These are phyloP conservation scores for Thelonectria rubi DNA, from an alignment of 2,329 filamentous ascomycete species.

Conservation along the genomic window DNA sequence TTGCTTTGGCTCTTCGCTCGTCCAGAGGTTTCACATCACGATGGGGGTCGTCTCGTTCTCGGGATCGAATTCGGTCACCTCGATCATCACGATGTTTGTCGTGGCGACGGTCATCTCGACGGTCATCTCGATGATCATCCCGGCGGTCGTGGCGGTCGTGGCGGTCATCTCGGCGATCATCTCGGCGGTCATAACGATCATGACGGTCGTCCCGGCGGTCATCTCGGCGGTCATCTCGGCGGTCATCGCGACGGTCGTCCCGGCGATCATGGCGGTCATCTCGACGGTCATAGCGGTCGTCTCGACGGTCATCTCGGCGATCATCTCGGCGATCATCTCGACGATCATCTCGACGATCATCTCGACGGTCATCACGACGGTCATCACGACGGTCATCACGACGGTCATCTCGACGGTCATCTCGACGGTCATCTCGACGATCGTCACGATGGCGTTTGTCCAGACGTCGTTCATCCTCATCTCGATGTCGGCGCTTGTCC, in stretches of 20 bases:
- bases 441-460: slow-evolving; percentile 35
- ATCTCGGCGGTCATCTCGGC: slow-evolving; percentile 34
- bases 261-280: slow-evolving; percentile 38
- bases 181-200: slow-evolving; percentile 36
- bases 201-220: slow-evolving; percentile 39
- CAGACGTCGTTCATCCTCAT: slow-evolving; percentile 37
- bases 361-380: slow-evolving; percentile 31
- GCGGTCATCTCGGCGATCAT: slow-evolving; percentile 33
- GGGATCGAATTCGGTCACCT: slow-evolving; percentile 39
- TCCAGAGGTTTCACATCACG: slow-evolving; percentile 47
- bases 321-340: slow-evolving; percentile 40
- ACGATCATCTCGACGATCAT: slow-evolving; percentile 37
- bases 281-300: slow-evolving; percentile 29
- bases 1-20: slow-evolving; percentile 53
- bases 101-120: slow-evolving; percentile 36
- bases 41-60: slow-evolving; percentile 37
- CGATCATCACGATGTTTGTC: slow-evolving; percentile 36
- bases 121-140: slow-evolving; percentile 31
- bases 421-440: slow-evolving; percentile 23
- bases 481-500: slow-evolving; percentile 37
- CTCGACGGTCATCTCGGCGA: slow-evolving; percentile 32
- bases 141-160: slow-evolving; percentile 34
- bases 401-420: slow-evolving; percentile 41
- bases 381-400: slow-evolving; percentile 37
- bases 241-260: slow-evolving; percentile 34